Conservation (phyloP, 768 basidiomycete genomes). For the Mycena chlorophos region DNA sequence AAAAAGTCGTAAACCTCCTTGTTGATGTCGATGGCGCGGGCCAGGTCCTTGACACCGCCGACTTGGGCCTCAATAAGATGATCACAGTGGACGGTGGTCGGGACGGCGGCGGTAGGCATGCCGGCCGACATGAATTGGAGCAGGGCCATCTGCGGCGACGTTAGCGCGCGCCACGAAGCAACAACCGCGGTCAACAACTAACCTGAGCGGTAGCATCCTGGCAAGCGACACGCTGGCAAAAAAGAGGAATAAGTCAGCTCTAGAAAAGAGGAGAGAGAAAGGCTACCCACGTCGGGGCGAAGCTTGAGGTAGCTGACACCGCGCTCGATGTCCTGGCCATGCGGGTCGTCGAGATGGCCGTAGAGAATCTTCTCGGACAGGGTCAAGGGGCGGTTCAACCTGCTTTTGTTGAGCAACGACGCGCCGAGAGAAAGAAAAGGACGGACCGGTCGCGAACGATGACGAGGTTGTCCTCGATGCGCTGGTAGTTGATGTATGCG, state of each 20-base stretch:
- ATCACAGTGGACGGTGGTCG: constrained; percentile 98
- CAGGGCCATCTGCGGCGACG: constrained; percentile 84
- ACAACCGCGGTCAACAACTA: constrained; percentile 19
- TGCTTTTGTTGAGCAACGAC: constrained; percentile 29
- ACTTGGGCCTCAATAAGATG: constrained; percentile 98
- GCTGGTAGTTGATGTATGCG: constrained; percentile 90
- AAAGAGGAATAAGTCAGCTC: constrained; percentile 6
- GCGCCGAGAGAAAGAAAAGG: not conserved
- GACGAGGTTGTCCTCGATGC: constrained; percentile 96
- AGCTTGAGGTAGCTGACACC: constrained; percentile 96
- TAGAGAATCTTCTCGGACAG: constrained; percentile 97
- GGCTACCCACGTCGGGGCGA: constrained; percentile 83
- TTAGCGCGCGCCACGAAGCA: constrained; percentile 28
- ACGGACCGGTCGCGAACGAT: constrained; percentile 78
- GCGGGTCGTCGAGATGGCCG: constrained; percentile 95
- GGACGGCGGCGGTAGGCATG: constrained; percentile 96
- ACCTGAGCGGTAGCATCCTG: constrained; percentile 91
- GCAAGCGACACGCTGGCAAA: constrained; percentile 75
- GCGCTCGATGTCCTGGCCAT: constrained; percentile 85
- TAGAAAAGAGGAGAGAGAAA: constrained; percentile 8
- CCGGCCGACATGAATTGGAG: constrained; percentile 99
- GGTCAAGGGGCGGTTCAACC: constrained; percentile 87
- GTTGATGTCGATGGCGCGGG: constrained; percentile 88
- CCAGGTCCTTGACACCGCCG: constrained; percentile 92
- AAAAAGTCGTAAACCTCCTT: constrained; percentile 99